Percentiles rank a stretch among this genome's conserved stretches.
Conservation (phyloP, 768 basidiomycete species). For the Podaxis rugospora region DNA sequence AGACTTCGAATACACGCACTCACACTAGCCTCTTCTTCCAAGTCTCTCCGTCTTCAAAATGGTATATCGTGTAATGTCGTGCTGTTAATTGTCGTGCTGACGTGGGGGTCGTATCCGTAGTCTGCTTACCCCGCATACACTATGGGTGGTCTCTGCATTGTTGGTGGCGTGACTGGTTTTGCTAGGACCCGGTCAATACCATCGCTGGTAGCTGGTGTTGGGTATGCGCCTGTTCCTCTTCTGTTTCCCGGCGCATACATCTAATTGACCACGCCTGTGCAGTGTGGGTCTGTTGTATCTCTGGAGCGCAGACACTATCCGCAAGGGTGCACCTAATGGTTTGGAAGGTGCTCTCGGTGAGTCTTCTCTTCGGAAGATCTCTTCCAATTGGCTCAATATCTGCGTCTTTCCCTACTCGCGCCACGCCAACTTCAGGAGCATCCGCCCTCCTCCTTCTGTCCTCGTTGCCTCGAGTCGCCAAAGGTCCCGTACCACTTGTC, state of each 20-base stretch:
- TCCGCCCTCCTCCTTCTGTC: conserved; percentile 73
- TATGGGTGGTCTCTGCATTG: conserved; percentile 72
- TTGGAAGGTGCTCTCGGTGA: conserved; percentile 74
- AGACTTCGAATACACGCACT: neutral
- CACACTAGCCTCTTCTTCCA: neutral
- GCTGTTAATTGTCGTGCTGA: neutral
- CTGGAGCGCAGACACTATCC: conserved; percentile 74
- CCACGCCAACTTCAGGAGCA: conserved; percentile 45
- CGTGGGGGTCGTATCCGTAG: conserved; percentile 27
- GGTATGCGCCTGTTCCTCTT: conserved; percentile 37
- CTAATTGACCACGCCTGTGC: neutral
- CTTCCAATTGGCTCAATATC: neutral
- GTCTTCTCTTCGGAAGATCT: conserved; percentile 14
- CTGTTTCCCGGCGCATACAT: neutral
- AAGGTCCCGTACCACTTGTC: conserved; percentile 68
- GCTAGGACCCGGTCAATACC: conserved; percentile 72
- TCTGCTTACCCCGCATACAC: conserved; percentile 79
- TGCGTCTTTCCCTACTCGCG: neutral
- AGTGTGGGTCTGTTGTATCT: conserved; percentile 79
- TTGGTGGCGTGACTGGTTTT: conserved; percentile 74
- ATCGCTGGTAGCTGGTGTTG: conserved; percentile 76
- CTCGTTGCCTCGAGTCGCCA: conserved; percentile 65
- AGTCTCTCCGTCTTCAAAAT: neutral
- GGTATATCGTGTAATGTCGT: neutral
- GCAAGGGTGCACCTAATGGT: conserved; percentile 69